Base-by-base conservation (phyloP, 2,329 filamentous ascomycete species). In the Zarea fungicola region DNA sequence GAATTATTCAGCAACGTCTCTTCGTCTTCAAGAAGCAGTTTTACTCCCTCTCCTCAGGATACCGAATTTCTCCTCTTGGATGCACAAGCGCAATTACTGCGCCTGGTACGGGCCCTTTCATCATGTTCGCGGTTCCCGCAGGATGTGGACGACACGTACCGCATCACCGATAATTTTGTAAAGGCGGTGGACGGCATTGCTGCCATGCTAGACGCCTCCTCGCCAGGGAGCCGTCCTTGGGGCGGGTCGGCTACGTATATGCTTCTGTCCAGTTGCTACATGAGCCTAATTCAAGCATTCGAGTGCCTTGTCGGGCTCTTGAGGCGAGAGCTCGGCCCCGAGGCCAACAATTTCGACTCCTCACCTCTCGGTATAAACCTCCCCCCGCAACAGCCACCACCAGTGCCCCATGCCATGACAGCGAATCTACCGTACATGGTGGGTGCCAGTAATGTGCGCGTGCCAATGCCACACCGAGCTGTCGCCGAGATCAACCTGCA, bases 401-500 rank as follows among this genome's bases (percentile, higher is more conserved):
- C 29, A 37, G 21, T 14, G 23, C 23, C 18, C 18, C 39, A 4
- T 25, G 18, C 22, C 2, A n/a, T 22, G 14, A 8, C 13, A 14
- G 14, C 16, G 21, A 35, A 35, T 34, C 29, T 44, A 21, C 42
- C 42, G 19, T 44, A 23, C 22, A 44, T 35, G 7, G 23, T 22
- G 22, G 39, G 39, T 16, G 31, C 31, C 18, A 32, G 23, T 13
- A 25, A 14, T 14, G 49, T 48, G 14, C 31, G 31, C n/a, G 21
- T 51, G 16, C 35, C 28, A 16, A 51, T 51, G 42, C 42, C 49
- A 8, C 35, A 36, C 19, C 45, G 19, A 9, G 42, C 31, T 14
- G 44, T 43, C 14, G 42, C 49, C 3, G 43, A 51, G 43, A 41
- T 51, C 42, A 48, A 51, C 23, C 29, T 51, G 16, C 49, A 51